Conservation (phyloP, 208 protist species). For the Crithidia mellificae region DNA sequence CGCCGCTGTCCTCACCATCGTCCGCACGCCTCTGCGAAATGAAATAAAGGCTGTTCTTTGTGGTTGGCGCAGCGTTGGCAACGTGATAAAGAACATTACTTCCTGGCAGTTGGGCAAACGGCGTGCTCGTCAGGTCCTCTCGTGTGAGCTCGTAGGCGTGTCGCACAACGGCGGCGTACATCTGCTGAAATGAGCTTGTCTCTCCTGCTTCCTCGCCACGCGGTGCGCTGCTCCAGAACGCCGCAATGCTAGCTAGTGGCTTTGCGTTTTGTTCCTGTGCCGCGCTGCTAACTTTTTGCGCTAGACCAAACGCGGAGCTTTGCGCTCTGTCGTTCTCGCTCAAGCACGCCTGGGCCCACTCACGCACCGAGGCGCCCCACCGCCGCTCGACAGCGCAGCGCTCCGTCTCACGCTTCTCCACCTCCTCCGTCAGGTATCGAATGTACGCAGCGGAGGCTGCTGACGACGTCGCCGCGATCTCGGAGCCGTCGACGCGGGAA, state of each 20-base stretch:
- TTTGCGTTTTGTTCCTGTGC: too few relatives aligned
- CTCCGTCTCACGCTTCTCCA: constrained; percentile 36
- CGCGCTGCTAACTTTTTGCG: too few relatives aligned
- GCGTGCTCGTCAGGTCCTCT: constrained; percentile 27
- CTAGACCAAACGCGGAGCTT: too few relatives aligned
- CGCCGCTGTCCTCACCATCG: background rate
- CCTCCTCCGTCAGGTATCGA: constrained; percentile 38
- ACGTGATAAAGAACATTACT: constrained; percentile 18
- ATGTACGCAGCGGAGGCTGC: constrained; percentile 35
- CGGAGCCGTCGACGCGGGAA: too few relatives aligned
- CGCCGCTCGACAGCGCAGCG: constrained; percentile 20
- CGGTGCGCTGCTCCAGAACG: constrained; percentile 18
- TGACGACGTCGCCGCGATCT: background rate
- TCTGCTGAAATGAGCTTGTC: constrained; percentile 13
- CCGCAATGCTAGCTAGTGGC: too few relatives aligned
- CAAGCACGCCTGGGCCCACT: constrained; percentile 30
- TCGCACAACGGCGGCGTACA: constrained; percentile 26
- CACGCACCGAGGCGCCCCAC: constrained; percentile 27
- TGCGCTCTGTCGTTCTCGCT: background rate
- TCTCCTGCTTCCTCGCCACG: background rate
- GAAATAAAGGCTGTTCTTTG: background rate
- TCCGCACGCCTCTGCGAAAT: too few relatives aligned
- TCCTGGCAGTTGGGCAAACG: constrained; percentile 32
- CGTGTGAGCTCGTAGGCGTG: constrained; percentile 26
- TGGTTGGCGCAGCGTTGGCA: background rate